Evolutionary conservation across 768 basidiomycete species (phyloP).

Genomic region (Mycena crocata): DNA sequence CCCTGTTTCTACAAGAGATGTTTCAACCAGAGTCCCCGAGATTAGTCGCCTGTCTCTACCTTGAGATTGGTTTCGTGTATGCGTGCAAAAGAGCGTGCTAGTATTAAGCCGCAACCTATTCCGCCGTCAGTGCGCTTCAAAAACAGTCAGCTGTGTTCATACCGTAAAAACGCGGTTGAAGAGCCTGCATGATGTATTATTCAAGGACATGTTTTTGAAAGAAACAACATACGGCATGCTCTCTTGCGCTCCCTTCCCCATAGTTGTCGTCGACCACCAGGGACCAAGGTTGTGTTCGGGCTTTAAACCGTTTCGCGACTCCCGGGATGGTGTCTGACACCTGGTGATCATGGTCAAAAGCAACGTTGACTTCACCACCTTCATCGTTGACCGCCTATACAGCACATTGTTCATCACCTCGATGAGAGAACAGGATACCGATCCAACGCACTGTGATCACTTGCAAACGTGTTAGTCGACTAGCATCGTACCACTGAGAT

Average conservation of each 20-base stretch:
- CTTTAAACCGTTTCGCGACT: constrained; percentile 90
- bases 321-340: constrained; percentile 86
- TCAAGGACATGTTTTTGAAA: not conserved
- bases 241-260: constrained; percentile 97
- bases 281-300: constrained; percentile 89
- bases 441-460: constrained; percentile 84
- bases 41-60: constrained; percentile 55
- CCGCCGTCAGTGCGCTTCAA: constrained; percentile 12
- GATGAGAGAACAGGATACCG: not conserved
- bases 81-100: constrained; percentile 95
- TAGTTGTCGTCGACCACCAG: constrained; percentile 96
- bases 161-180: constrained; percentile 97
- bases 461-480: constrained; percentile 43
- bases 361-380: constrained; percentile 91
- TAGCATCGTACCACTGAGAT: not conserved
- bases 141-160: constrained; percentile 24
- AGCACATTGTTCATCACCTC: constrained; percentile 16
- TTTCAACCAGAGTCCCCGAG: constrained; percentile 11
- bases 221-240: constrained; percentile 73
- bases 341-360: constrained; percentile 77
- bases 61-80: constrained; percentile 99
- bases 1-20: constrained; percentile 87
- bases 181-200: constrained; percentile 53
- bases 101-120: constrained; percentile 82
- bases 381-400: constrained; percentile 93